Conservation (phyloP, 805 yeast species). For the Torulaspora maleeae region DNA sequence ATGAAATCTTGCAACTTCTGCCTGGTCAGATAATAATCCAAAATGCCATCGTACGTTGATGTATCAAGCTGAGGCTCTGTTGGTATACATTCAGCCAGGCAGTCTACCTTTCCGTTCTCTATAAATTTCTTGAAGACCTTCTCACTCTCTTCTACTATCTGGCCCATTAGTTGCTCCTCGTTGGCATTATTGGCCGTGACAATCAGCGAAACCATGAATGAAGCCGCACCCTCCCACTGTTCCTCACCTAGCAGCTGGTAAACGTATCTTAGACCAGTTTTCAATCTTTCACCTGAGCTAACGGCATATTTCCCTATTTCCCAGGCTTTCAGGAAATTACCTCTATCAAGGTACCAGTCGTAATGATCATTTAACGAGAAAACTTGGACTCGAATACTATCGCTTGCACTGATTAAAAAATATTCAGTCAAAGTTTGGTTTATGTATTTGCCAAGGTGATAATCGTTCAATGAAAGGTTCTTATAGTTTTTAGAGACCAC, state of each 20-base stretch:
- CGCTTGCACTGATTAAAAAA: slow-evolving; percentile 73
- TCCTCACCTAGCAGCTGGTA: slow-evolving; percentile 40
- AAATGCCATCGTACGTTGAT: slow-evolving; percentile 43
- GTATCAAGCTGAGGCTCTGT: slow-evolving; percentile 34
- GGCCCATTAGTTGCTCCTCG: slow-evolving; percentile 19
- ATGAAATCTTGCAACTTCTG: slow-evolving; percentile 38
- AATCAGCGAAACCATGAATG: slow-evolving; percentile 44
- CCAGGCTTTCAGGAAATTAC: slow-evolving; percentile 69
- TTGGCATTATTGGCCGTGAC: slow-evolving; percentile 21
- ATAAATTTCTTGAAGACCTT: slow-evolving; percentile 54
- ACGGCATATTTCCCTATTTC: slow-evolving; percentile 58
- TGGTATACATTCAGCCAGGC: slow-evolving; percentile 57
- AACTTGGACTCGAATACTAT: slow-evolving; percentile 71
- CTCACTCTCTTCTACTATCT: slow-evolving; percentile 53
- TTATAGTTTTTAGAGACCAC: slow-evolving; percentile 56
- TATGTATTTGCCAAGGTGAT: slow-evolving; percentile 54
- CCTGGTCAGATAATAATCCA: slow-evolving; percentile 43
- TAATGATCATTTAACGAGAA: slow-evolving; percentile 65
- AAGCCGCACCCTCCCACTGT: slow-evolving; percentile 54
- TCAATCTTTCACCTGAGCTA: slow-evolving; percentile 45
- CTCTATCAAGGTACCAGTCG: slow-evolving; percentile 61
- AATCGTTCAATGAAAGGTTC: slow-evolving; percentile 73
- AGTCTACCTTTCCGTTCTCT: slow-evolving; percentile 42
- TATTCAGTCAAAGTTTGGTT: slow-evolving; percentile 41
- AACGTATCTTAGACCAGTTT: slow-evolving; percentile 54